phyloP scores from a whole-genome alignment of 2,329 filamentous ascomycete genomes.

The Elsinoe ampelina region DNA sequence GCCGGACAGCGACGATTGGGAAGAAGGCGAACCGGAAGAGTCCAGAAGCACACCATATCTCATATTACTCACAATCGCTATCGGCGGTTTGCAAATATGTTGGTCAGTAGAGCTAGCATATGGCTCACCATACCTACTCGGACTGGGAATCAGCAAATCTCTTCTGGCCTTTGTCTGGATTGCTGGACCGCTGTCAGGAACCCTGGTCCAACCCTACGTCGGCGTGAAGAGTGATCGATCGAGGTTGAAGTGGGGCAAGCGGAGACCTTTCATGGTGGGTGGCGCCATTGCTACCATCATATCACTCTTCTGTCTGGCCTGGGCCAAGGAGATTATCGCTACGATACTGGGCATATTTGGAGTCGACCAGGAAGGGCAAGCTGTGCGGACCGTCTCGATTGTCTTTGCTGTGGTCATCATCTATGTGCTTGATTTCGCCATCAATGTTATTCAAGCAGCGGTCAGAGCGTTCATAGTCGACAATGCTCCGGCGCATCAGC shows the following conservation, averaged over 20 bases:
- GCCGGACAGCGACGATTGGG: slow-evolving; percentile 27
- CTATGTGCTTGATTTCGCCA: slow-evolving; percentile 85
- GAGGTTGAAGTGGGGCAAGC: slow-evolving; percentile 39
- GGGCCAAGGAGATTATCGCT: slow-evolving; percentile 48
- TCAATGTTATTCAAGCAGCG: slow-evolving; percentile 90
- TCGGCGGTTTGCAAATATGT: slow-evolving; percentile 83
- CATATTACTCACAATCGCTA: slow-evolving; percentile 73
- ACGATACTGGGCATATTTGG: slow-evolving; percentile 60
- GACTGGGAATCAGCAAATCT: slow-evolving; percentile 44
- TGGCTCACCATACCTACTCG: slow-evolving; percentile 57
- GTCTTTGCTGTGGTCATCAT: slow-evolving; percentile 75
- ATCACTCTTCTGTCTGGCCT: slow-evolving; percentile 42
- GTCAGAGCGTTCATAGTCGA: slow-evolving; percentile 91
- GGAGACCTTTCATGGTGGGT: slow-evolving; percentile 44
- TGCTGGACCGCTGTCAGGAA: slow-evolving; percentile 46
- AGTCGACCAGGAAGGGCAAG: slow-evolving; percentile 53
- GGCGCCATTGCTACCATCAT: slow-evolving; percentile 41
- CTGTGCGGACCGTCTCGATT: slow-evolving; percentile 59
- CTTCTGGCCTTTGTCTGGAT: slow-evolving; percentile 45
- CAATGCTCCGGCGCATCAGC: slow-evolving; percentile 83
- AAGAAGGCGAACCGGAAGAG: slow-evolving; percentile 44
- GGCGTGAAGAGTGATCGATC: slow-evolving; percentile 45
- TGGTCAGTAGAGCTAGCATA: slow-evolving; percentile 95
- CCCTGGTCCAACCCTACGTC: slow-evolving; percentile 45
- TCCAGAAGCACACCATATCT: slow-evolving; percentile 81